Conservation (phyloP, 2,329 filamentous ascomycete species). For the Capronia coronata region DNA sequence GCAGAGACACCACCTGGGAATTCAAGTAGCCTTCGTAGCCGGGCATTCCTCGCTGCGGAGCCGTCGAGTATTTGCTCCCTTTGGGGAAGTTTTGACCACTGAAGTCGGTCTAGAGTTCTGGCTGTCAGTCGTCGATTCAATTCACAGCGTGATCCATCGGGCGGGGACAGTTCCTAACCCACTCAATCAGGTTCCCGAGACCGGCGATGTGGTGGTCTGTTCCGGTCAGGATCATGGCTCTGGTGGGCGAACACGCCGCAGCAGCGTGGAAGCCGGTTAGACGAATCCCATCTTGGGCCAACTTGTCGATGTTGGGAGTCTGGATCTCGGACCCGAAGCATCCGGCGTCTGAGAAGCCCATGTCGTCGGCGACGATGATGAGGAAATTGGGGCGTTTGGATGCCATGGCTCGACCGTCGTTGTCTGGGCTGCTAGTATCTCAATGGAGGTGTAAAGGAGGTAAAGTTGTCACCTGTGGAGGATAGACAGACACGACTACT, state of each 20-base stretch:
- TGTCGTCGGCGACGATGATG: conserved; percentile 53
- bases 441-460: too few species aligned
- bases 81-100: conserved; percentile 49
- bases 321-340: conserved; percentile 56
- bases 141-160: too few species aligned
- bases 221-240: conserved; percentile 61
- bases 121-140: conserved; percentile 35
- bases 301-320: conserved; percentile 53
- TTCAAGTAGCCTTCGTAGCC: conserved; percentile 61
- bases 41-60: conserved; percentile 52
- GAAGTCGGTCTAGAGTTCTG: conserved; percentile 45
- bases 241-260: conserved; percentile 58
- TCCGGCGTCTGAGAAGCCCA: conserved; percentile 55
- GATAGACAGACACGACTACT: too few species aligned
- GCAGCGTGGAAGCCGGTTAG: conserved; percentile 62
- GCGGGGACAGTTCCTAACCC: too few species aligned
- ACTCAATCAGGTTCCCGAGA: conserved; percentile 49
- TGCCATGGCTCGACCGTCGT: too few species aligned
- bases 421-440: too few species aligned
- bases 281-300: conserved; percentile 49
- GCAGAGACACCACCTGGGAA: conserved; percentile 51
- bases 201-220: conserved; percentile 44
- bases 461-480: too few species aligned
- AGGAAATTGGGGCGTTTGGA: conserved; percentile 49
- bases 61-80: conserved; percentile 46